A percentile compares a stretch with the other conserved stretches of the same genome.
phyloP scores from a whole-genome alignment of 805 yeast genomes.

The Ogataea allantospora region DNA sequence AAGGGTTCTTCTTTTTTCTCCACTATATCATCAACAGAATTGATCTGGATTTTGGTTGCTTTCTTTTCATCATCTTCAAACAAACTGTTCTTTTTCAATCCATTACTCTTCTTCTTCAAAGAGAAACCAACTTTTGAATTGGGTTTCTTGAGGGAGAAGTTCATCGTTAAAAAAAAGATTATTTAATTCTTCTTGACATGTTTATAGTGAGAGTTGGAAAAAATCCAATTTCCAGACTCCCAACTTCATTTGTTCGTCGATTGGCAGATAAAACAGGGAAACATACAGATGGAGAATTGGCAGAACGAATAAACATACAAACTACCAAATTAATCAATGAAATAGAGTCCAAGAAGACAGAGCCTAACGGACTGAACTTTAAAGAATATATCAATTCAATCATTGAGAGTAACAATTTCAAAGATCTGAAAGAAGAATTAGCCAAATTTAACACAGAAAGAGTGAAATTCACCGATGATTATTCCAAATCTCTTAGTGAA shows the following conservation, averaged over 20 bases:
- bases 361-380: slow-evolving; percentile 6
- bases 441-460: slow-evolving; percentile 27
- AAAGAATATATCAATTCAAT: slow-evolving; percentile 27
- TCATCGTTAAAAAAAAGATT: slow-evolving; percentile 19
- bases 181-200: slow-evolving; percentile 4
- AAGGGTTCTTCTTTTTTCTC: slow-evolving; percentile 14
- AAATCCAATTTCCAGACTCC: not conserved
- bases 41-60: slow-evolving; percentile 33
- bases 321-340: slow-evolving; percentile 20
- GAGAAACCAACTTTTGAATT: slow-evolving; percentile 31
- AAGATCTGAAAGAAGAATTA: slow-evolving; percentile 32
- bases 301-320: slow-evolving; percentile 11
- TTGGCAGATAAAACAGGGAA: slow-evolving; percentile 2
- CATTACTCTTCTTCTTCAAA: slow-evolving; percentile 23
- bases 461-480: slow-evolving; percentile 26
- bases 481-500: slow-evolving; percentile 40
- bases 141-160: slow-evolving; percentile 38
- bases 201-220: not conserved
- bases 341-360: slow-evolving; percentile 17
- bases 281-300: not conserved
- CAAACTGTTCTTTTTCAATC: slow-evolving; percentile 6
- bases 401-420: slow-evolving; percentile 34
- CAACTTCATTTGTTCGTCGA: not conserved
- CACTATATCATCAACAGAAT: slow-evolving; percentile 24
- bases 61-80: slow-evolving; percentile 12